phyloP scores from a whole-genome alignment of 495 filamentous ascomycete genomes.

The Podospora pseudoanserina region DNA sequence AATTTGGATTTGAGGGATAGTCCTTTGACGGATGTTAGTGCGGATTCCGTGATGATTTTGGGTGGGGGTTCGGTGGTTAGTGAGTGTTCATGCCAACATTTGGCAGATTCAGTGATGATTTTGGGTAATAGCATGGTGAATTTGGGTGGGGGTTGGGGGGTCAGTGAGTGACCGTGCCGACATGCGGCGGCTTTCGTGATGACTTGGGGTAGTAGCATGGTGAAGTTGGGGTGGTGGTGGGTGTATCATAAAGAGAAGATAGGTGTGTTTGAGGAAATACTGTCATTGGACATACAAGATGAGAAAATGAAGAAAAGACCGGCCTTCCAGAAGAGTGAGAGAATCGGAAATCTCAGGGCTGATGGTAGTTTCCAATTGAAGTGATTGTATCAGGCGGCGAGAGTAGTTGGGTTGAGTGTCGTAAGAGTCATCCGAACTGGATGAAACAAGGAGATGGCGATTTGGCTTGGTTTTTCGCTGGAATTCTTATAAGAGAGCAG shows the following conservation, averaged over 20 bases:
- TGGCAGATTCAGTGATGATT: no score
- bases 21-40: background rate
- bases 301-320: background rate
- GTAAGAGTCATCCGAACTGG: constrained; percentile 11
- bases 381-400: constrained; percentile 10
- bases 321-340: background rate
- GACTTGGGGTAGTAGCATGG: background rate
- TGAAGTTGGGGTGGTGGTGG: background rate
- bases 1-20: background rate
- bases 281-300: background rate
- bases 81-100: no score
- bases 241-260: background rate
- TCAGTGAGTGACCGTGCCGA: background rate
- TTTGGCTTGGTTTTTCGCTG: background rate
- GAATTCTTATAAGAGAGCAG: background rate
- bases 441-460: background rate
- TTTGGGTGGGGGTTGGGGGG: no score
- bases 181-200: no score
- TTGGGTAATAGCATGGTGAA: no score
- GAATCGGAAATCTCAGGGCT: background rate
- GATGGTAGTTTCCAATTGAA: background rate
- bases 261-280: background rate
- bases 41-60: background rate
- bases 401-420: constrained; percentile 17
- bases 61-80: no score